A percentile compares a stretch with the other conserved stretches of the same genome.
Evolutionary conservation across 495 filamentous ascomycete genomes (phyloP).

Genomic region (Copromyces sp.): DNA sequence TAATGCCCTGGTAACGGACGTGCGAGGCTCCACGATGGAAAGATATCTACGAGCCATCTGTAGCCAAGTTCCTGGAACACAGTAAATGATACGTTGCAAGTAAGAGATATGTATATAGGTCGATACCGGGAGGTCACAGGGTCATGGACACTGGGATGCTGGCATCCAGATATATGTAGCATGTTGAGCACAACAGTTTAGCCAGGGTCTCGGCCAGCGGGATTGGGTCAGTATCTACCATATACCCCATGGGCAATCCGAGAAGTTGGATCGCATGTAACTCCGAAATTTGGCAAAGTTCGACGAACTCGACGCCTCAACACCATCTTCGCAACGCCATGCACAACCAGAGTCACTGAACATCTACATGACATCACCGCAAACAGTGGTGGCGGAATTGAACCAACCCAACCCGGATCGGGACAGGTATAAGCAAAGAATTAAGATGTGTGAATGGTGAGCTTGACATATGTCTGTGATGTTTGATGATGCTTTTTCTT

Average conservation of each 20-base stretch:
- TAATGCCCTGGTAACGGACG: too few relatives aligned
- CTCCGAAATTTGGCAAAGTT: not conserved
- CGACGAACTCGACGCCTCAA: not conserved
- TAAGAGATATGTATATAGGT: too few relatives aligned
- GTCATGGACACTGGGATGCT: too few relatives aligned
- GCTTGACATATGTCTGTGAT: not conserved
- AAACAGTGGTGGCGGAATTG: not conserved
- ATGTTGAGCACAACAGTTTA: not conserved
- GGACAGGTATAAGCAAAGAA: not conserved
- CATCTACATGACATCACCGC: not conserved
- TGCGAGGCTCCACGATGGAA: too few relatives aligned
- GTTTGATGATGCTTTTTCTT: not conserved
- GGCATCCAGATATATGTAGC: too few relatives aligned
- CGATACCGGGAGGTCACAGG: too few relatives aligned
- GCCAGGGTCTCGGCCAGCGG: slow-evolving; percentile 53
- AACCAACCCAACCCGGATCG: not conserved
- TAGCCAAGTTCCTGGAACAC: too few relatives aligned
- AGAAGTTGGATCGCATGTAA: not conserved
- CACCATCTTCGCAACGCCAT: not conserved
- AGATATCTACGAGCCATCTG: too few relatives aligned
- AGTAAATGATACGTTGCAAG: too few relatives aligned
- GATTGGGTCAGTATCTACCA: not conserved
- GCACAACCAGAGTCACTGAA: not conserved
- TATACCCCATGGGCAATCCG: not conserved
- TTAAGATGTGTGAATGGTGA: not conserved